These are phyloP conservation scores for Tetracentron sinense DNA, from an alignment of 164 flowering plant genomes.

Conservation along the genomic window DNA sequence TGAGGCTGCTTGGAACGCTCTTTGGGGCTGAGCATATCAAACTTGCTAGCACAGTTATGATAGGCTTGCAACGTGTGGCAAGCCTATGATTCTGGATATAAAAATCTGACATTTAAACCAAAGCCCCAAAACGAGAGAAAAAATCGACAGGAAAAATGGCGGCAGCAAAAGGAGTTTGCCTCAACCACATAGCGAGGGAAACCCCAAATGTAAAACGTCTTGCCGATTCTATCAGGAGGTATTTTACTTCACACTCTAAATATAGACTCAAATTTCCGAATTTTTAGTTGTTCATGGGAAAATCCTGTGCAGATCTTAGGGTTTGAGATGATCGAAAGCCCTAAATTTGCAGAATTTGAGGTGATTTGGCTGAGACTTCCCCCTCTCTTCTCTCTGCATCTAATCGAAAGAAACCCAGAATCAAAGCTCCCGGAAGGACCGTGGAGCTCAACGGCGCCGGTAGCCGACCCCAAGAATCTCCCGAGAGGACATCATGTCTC, in stretches of 20 bases:
- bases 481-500: constrained; percentile 79
- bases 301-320: constrained; percentile 56
- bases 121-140: too few relatives aligned
- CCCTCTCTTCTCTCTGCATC: constrained; percentile 46
- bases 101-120: too few relatives aligned
- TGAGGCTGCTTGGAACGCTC: too few relatives aligned
- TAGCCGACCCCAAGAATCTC: constrained; percentile 55
- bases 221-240: constrained; percentile 86
- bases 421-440: constrained; percentile 74
- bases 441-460: constrained; percentile 40
- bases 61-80: too few relatives aligned
- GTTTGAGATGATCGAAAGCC: constrained; percentile 73
- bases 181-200: constrained; percentile 76
- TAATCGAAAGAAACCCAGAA: constrained; percentile 58
- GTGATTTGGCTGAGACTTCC: constrained; percentile 71
- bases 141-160: constrained; percentile 26
- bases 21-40: too few relatives aligned
- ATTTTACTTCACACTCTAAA: too few relatives aligned
- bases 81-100: too few relatives aligned
- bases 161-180: constrained; percentile 46
- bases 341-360: constrained; percentile 52
- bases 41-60: too few relatives aligned
- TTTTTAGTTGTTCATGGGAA: background rate
- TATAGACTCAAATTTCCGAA: too few relatives aligned
- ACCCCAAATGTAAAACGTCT: constrained; percentile 75